These are phyloP conservation scores for Synchytrium microbalum DNA, from an alignment of 371 early-diverging fungal species.

Conservation along the genomic window DNA sequence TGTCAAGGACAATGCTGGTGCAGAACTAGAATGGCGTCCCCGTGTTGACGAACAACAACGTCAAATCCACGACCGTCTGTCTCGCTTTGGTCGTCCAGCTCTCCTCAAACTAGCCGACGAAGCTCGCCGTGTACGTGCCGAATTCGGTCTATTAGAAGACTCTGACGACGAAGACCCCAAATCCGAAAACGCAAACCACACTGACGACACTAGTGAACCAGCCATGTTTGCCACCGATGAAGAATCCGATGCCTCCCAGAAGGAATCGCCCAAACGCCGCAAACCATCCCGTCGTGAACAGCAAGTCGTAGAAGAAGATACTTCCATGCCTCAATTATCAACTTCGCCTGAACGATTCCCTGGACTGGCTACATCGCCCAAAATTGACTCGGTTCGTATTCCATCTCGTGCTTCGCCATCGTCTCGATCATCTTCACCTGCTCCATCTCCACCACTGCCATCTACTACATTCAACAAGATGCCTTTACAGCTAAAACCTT, in stretches of 20 bases:
- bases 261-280: background rate
- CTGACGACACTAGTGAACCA: background rate
- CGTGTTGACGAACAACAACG: conserved; percentile 46
- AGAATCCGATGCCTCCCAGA: conserved; percentile 6
- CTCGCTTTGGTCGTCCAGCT: conserved; percentile 37
- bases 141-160: conserved; percentile 14
- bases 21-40: conserved; percentile 45
- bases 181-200: conserved; percentile 3
- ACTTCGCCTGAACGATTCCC: conserved; percentile 24
- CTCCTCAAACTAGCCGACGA: conserved; percentile 26
- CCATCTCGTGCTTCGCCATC: conserved; percentile 13
- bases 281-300: conserved; percentile 8
- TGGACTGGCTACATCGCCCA: conserved; percentile 1
- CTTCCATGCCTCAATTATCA: conserved; percentile 9
- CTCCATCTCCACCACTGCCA: conserved; percentile 5
- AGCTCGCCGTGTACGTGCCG: conserved; percentile 11
- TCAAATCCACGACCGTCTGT: conserved; percentile 31
- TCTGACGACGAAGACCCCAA: background rate
- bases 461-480: background rate
- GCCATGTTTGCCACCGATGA: conserved; percentile 8
- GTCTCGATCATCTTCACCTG: conserved; percentile 5
- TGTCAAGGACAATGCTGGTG: conserved; percentile 47
- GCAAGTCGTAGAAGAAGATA: background rate
- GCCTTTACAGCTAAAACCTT: background rate
- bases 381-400: conserved; percentile 12